Evolutionary conservation across 441 rosid genomes (phyloP), one percentile per base, ranked within the genome.

Genomic region (Brassica hybrid): DNA sequence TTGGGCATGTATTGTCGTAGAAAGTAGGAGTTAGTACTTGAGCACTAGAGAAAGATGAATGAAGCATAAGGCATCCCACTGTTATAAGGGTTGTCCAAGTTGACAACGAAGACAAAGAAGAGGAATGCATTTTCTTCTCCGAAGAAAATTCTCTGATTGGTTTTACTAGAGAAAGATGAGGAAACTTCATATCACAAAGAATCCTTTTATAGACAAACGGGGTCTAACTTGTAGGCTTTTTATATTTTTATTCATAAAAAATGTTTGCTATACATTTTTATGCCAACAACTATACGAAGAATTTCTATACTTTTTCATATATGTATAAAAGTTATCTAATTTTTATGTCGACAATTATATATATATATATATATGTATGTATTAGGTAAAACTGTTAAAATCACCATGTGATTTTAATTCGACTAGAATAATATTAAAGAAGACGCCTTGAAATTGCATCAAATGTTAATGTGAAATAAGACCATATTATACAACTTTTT

Each of bases 1-100:
- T 57, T 0, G 91, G 95, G 68, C 95, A 89, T 2, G 86, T 78
- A 50, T 3, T 25, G 10, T 78, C 73, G 54, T 90, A 90, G 79
- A 87, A 90, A 8, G 79, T 59, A 5, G 92, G 69, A 41, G 64
- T 79, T 10, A 90, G 78, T 48, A 16, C 58, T 52, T 87, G 89
- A 52, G 81, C 88, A 59, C 50, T 5, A 6, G 84, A 74, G 13
- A 65, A 23, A 18, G 73, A 32, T 65, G 79, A 76, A 10, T 48
- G 74, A 65, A 81, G 71, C 69, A 10, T 65, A 17, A 71, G 25
- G 66, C 66, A 71, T 41, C 52, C 66, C 71, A 71, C 5, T 43
- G 71, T 71, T 16, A 76, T 13, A 36, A 76, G 58, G 74, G 38
- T 75, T 67, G 27, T 30, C 73, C 48, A 75, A 30, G 54, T 32